Base-by-base conservation (phyloP, 2,329 filamentous ascomycete species). In the Rhinocladiella mackenziei region DNA sequence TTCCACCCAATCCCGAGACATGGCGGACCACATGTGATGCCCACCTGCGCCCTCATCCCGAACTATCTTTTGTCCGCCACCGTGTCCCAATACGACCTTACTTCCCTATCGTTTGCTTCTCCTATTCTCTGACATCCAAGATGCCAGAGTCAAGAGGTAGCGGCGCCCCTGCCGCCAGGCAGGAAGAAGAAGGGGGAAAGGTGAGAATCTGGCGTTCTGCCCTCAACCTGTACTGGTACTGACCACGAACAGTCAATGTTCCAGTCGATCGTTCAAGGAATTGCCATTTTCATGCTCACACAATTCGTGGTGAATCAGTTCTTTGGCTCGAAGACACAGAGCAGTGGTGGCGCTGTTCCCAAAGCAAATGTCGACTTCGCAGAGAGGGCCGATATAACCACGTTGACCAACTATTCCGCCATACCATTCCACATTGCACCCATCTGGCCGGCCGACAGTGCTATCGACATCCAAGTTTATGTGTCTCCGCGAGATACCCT, bases 391-490 rank as follows among this genome's bases (percentile, higher is more conserved):
- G 65, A 72, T 48, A 61, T 62, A 45, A 63, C 47, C 69, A 81
- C 60, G 64, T 81, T 66, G 55, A 82, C 81, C 15, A 67, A 73
- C 38, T 83, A 82, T 62, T 84, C 75, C 57, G 64, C 67, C 1
- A 67, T 87, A 13, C 88, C 89, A 1, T 75, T 82, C 54, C 76
- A 75, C 44, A 74, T 96, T 50, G 85, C 85, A 26, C 89, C 92
- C 15, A 88, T 97, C 60, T 98, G 92, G 92, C 81, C 86, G 2
- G 70, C 77, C 35, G 80, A 92, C 62, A 86, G 80, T 58, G 71
- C 78, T 48, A 67, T 98, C 56, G 92, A 98, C 65, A 80, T 98
- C 57, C 74, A 79, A 55, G 78, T 98, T 61, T 92, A 91, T 57
- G 77, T 97, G 43, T 91, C 89, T 35, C 78, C 86, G 9, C 84